These are phyloP conservation scores for Teunomyces atbi DNA, from an alignment of 805 yeast genomes.

Conservation along the genomic window DNA sequence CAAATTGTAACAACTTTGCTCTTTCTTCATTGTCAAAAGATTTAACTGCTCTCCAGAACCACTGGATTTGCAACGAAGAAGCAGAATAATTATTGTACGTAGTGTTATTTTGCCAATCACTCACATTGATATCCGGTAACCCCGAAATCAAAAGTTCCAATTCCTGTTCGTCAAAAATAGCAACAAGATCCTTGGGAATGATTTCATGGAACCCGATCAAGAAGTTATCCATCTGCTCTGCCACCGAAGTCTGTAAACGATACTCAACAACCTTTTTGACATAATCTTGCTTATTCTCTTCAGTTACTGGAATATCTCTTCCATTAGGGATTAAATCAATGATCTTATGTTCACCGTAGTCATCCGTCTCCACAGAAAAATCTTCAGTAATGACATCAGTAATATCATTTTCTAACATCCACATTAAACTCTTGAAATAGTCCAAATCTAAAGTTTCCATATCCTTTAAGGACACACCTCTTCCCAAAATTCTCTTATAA, in stretches of 20 bases:
- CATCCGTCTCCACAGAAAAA: constrained; percentile 89
- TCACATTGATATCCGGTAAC: constrained; percentile 91
- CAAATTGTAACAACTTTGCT: constrained; percentile 90
- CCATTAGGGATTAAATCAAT: constrained; percentile 86
- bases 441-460: constrained; percentile 92
- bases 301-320: constrained; percentile 79
- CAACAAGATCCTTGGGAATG: constrained; percentile 76
- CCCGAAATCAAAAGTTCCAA: constrained; percentile 91
- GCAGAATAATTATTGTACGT: constrained; percentile 77
- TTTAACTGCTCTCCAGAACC: constrained; percentile 98
- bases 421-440: constrained; percentile 84
- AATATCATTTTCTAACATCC: constrained; percentile 97
- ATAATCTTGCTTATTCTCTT: constrained; percentile 86
- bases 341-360: constrained; percentile 83
- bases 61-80: constrained; percentile 81
- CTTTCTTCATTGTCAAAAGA: constrained; percentile 92
- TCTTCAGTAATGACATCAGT: constrained; percentile 95
- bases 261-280: constrained; percentile 85
- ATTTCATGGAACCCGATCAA: constrained; percentile 86
- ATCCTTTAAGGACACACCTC: constrained; percentile 81
- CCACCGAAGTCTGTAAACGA: constrained; percentile 75
- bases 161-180: constrained; percentile 94
- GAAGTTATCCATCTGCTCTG: constrained; percentile 84
- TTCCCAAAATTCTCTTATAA: constrained; percentile 80
- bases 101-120: constrained; percentile 92